Conservation (phyloP, 768 basidiomycete species). For the Heimioporus sp. region DNA sequence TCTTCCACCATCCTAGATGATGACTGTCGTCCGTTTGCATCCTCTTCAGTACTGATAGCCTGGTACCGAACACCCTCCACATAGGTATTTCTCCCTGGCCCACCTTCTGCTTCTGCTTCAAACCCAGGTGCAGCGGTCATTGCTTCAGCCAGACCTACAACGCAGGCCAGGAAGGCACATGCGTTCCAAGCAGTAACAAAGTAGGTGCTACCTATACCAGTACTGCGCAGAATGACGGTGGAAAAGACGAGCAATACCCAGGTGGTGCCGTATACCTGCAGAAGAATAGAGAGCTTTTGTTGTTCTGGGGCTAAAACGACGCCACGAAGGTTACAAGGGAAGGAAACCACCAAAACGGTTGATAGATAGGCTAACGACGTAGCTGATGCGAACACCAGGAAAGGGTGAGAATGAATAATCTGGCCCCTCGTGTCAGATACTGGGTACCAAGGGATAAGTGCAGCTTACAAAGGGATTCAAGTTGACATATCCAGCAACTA, state of each 20-base stretch:
- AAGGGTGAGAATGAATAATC: slow-evolving; percentile 60
- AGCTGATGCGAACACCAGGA: slow-evolving; percentile 48
- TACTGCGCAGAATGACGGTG: slow-evolving; percentile 42
- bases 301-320: slow-evolving; percentile 30
- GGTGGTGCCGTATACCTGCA: slow-evolving; percentile 55
- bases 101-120: slow-evolving; percentile 4
- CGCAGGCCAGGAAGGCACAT: slow-evolving; percentile 40
- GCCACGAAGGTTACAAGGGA: slow-evolving; percentile 27
- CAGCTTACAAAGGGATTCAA: slow-evolving; percentile 63
- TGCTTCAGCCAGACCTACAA: slow-evolving; percentile 38
- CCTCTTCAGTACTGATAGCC: slow-evolving; percentile 21
- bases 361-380: slow-evolving; percentile 51
- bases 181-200: slow-evolving; percentile 56
- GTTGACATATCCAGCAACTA: slow-evolving; percentile 48
- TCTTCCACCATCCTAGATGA: slow-evolving; percentile 31
- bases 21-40: slow-evolving; percentile 10
- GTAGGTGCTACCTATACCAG: slow-evolving; percentile 53
- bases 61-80: slow-evolving; percentile 25
- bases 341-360: slow-evolving; percentile 41
- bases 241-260: slow-evolving; percentile 56
- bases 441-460: not conserved
- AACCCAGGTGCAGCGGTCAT: slow-evolving; percentile 18
- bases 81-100: slow-evolving; percentile 5
- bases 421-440: slow-evolving; percentile 24
- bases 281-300: slow-evolving; percentile 50